Evolutionary conservation across 306 rosid genomes (phyloP).

Genomic region (Trifolium repens): DNA sequence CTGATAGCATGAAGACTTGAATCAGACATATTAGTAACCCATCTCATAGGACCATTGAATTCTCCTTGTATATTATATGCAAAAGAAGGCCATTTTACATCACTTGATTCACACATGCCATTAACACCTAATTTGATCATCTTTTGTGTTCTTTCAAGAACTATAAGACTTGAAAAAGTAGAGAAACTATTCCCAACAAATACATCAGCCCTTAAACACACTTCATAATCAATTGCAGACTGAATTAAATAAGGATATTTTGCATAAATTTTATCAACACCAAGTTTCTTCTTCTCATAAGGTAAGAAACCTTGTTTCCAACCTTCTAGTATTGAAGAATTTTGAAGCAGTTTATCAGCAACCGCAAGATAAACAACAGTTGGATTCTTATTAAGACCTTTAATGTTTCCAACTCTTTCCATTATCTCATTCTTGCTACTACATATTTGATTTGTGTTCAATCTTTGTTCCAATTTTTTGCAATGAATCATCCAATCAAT

Average conservation of each 20-base stretch:
- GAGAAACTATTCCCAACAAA: slow-evolving; percentile 93
- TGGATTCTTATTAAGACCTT: slow-evolving; percentile 49
- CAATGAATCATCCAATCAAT: slow-evolving; percentile 97
- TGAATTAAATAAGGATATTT: slow-evolving; percentile 84
- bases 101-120: slow-evolving; percentile 46
- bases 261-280: slow-evolving; percentile 57
- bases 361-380: slow-evolving; percentile 71
- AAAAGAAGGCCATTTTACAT: slow-evolving; percentile 75
- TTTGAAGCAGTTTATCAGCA: slow-evolving; percentile 74
- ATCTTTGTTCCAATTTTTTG: slow-evolving; percentile 71
- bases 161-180: slow-evolving; percentile 84
- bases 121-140: slow-evolving; percentile 47
- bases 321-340: slow-evolving; percentile 64
- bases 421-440: slow-evolving; percentile 78
- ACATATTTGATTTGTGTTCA: slow-evolving; percentile 65
- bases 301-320: slow-evolving; percentile 79
- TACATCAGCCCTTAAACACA: slow-evolving; percentile 71
- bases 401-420: slow-evolving; percentile 69
- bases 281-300: slow-evolving; percentile 78
- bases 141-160: slow-evolving; percentile 83
- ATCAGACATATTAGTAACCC: slow-evolving; percentile 79
- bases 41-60: slow-evolving; percentile 65
- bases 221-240: slow-evolving; percentile 92
- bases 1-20: slow-evolving; percentile 71
- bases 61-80: slow-evolving; percentile 78